Evolutionary conservation across 352 stramenopile species (phyloP).

Genomic region (Phytophthora multivora): DNA sequence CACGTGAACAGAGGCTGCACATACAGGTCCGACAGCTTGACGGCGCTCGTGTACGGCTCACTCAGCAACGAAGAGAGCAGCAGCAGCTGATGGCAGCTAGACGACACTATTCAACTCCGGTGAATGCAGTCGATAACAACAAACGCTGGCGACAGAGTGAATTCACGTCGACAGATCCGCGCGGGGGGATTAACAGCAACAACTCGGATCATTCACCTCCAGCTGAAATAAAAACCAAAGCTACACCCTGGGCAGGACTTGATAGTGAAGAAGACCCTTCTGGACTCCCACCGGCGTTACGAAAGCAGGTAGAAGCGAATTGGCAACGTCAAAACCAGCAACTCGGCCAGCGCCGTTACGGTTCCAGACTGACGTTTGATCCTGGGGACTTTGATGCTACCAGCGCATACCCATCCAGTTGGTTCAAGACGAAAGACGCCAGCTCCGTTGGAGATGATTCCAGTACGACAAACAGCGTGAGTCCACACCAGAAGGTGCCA

Average conservation of each 20-base stretch:
- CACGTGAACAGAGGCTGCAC: conserved; percentile 55
- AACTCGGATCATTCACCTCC: background rate
- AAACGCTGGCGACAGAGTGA: conserved; percentile 17
- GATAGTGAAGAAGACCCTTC: conserved; percentile 47
- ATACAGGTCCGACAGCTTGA: conserved; percentile 65
- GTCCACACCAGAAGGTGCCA: background rate
- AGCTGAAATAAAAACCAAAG: conserved; percentile 6
- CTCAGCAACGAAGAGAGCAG: conserved; percentile 47
- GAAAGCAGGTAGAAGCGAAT: conserved; percentile 61
- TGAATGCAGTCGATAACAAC: conserved; percentile 24
- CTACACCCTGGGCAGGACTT: conserved; percentile 1
- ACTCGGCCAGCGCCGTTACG: conserved; percentile 6
- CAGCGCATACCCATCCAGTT: conserved; percentile 6
- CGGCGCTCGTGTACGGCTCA: conserved; percentile 41
- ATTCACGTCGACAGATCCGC: background rate
- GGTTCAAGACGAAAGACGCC: conserved; percentile 4
- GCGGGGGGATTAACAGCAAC: conserved; percentile 4
- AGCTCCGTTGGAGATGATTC: too few species aligned
- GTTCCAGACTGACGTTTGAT: conserved; percentile 13
- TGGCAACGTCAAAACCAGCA: conserved; percentile 45
- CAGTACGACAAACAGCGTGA: conserved; percentile 1
- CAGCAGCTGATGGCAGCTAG: conserved; percentile 36
- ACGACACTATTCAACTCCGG: conserved; percentile 6
- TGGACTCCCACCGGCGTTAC: conserved; percentile 51
- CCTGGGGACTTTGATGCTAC: conserved; percentile 6